Base-by-base conservation (phyloP, 1,284 basidiomycete species). In the Earliella scabrosa region DNA sequence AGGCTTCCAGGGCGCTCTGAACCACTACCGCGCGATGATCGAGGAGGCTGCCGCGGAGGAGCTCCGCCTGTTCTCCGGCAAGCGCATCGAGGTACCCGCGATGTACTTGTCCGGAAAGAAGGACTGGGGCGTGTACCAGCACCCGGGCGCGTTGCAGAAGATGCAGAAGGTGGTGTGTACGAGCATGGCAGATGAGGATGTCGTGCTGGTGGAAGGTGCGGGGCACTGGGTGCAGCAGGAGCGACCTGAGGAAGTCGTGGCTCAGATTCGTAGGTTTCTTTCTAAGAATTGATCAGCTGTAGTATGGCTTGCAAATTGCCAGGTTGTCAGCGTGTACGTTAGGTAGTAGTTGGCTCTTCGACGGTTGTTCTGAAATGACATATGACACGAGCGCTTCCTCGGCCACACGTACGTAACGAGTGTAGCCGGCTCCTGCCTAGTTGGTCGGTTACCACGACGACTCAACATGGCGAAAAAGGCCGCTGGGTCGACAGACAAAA, bases 171-270 rank as follows among this genome's bases (percentile, higher is more conserved):
- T 63, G 38, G 58, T 60, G 6, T 74, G 73, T 54, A 59, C 52
- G 46, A 44, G 49, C 18, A 69, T 72, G 71, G 63, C 66, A 10
- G 73, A 75, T 20, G 77, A 78, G 29, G 76, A 81, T 35, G 74
- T 85, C 38, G 73, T 82, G n/a, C 60, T 86, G 41, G 69, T 87
- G n/a, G 72, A 80, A 3, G 77, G 78, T 2, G 83, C 83, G 1
- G 85, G 85, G 0, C 85, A 86, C 68, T 86, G 86, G 84, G 80
- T 82, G 20, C 84, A 85, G 67, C 83, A 76, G 48, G 75, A 72
- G 60, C 58, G 63, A 45, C 64, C 71, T 23, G 63, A 63, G 26
- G 59, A 51, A 5, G 75, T 83, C 1, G 69, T 81, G 2, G 21
- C 52, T 21, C 59, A 66, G 14, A 46, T 83, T 50, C 35, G 73